Evolutionary conservation across 495 filamentous ascomycete genomes (phyloP).

Genomic region (Jackrogersella multiformis): DNA sequence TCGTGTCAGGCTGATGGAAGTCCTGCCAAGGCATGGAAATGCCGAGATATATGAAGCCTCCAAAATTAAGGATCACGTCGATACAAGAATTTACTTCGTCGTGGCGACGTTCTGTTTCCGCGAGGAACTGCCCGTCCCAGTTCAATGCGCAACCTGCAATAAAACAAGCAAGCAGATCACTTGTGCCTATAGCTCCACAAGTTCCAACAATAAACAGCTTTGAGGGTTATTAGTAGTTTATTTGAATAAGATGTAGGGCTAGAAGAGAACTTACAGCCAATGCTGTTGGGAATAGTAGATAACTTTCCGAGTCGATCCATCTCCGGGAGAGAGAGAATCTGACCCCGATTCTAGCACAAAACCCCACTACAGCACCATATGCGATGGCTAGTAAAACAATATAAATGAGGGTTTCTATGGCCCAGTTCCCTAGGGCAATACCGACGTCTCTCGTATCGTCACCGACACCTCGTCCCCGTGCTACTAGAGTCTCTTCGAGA

Average conservation of each 20-base stretch:
- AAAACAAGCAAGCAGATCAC: constrained; percentile 92
- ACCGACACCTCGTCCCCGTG: constrained; percentile 65
- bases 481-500: constrained; percentile 46
- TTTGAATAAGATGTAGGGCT: neutral
- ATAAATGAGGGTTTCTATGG: constrained; percentile 83
- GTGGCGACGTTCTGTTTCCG: constrained; percentile 73
- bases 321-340: constrained; percentile 62
- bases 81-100: constrained; percentile 88
- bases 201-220: constrained; percentile 78
- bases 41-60: constrained; percentile 89
- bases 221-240: neutral
- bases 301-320: constrained; percentile 86
- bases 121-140: constrained; percentile 85
- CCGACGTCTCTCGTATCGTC: constrained; percentile 60
- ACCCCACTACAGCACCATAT: constrained; percentile 78
- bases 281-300: constrained; percentile 85
- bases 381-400: constrained; percentile 74
- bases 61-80: constrained; percentile 75
- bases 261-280: constrained; percentile 66
- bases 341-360: constrained; percentile 69
- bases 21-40: constrained; percentile 78
- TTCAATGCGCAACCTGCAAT: constrained; percentile 88
- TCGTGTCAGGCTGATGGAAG: constrained; percentile 52
- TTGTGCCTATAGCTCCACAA: constrained; percentile 83
- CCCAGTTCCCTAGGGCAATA: constrained; percentile 79